Evolutionary conservation across 495 filamentous ascomycete species (phyloP), one percentile per base, ranked within the genome.

Genomic region (Neurospora sp.): DNA sequence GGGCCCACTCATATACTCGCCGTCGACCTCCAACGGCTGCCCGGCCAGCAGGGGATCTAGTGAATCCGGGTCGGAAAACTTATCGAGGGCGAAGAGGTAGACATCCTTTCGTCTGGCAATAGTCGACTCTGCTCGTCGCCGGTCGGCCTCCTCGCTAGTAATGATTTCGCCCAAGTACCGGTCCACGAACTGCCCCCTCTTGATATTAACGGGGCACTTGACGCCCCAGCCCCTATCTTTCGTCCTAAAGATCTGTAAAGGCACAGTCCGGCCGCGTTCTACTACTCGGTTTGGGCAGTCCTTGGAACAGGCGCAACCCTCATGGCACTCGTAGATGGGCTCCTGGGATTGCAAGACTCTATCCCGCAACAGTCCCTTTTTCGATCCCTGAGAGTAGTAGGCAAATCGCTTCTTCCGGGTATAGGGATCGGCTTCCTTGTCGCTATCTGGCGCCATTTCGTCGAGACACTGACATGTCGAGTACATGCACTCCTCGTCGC

Each of bases 111-210:
- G 81, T 75, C 81, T 72, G 22, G 74, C 83, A 70, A 78, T 79
- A 72, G 79, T 80, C 38, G 87, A 84, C 41, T 81, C 79, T 2
- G 78, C 81, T 38, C 93, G 90, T 8, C 96, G 90, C 3, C 82
- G 75, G 35, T 90, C 86, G 3, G 94, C 91, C 78, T 91, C 89
- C 10, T 87, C 80, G 31, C 87, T 84, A 0, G 91, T 93, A 74
- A 98, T 91, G 37, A 97, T 88, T 79, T 98, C 95, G 1, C 95
- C 95, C 16, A 93, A 89, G 74, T 98, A 98, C 27, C 88, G 87
- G 77, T 96, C 95, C 70, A 98, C 88, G 76, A 96, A 98, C 76
- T 96, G 92, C 7, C 95, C 95, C 70, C 87, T 85, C 72, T 87
- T 83, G 31, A 99, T 88, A 31, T 88, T 81, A 14, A 91, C 86